A percentile compares a stretch with the other conserved stretches of the same genome.
Conservation (phyloP, 1,284 basidiomycete species). For the Ceratobasidium sp. region DNA sequence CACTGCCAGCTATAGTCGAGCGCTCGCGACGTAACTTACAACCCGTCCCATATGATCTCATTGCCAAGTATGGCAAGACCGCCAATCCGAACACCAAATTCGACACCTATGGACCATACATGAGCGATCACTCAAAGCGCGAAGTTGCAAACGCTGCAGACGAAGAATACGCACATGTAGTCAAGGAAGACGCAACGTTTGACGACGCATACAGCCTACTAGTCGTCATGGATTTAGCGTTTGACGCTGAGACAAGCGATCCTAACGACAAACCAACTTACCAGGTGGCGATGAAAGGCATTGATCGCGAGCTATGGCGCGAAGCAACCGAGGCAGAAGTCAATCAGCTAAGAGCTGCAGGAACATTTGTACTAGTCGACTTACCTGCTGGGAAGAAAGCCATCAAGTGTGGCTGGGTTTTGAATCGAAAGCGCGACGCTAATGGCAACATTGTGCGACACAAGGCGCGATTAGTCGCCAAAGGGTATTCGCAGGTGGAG, state of each 20-base stretch:
- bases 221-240: neutral
- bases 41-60: neutral
- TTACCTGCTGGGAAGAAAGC: slow-evolving; percentile 10
- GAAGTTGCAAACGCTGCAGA: neutral
- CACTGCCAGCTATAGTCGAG: neutral
- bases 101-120: slow-evolving; percentile 4
- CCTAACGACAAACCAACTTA: neutral
- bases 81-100: neutral
- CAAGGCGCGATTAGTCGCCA: slow-evolving; percentile 1
- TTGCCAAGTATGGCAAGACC: neutral
- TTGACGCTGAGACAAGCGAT: neutral
- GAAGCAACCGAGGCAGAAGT: slow-evolving; percentile 8
- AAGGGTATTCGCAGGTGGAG: slow-evolving; percentile 9
- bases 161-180: neutral
- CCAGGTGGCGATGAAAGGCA: slow-evolving; percentile 3
- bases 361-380: neutral
- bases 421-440: neutral
- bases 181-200: neutral
- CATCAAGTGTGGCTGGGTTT: slow-evolving; percentile 14
- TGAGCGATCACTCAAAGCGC: neutral
- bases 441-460: neutral
- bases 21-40: neutral
- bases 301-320: slow-evolving; percentile 10
- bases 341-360: slow-evolving; percentile 5
- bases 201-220: slow-evolving; percentile 10